Base-by-base conservation (phyloP, 257 asterid species). In the Coffea eugenioides region DNA sequence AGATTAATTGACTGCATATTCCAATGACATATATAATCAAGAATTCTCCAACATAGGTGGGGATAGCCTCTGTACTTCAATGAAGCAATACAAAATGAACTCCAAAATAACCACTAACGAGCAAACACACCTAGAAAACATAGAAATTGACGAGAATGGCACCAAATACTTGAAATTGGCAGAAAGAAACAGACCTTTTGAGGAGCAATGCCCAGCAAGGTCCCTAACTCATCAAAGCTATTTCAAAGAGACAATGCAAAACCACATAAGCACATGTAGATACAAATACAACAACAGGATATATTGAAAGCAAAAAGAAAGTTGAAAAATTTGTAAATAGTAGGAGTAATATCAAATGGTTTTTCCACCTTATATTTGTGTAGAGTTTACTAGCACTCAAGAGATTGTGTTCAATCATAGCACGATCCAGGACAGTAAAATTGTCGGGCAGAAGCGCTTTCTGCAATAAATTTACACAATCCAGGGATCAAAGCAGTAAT, bases 371-470 rank as follows among this genome's bases (percentile, higher is more conserved):
- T 80, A 95, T 95, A 86, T 95, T 95, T 21, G 96, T 93, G 86
- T 95, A 95, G 64, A 95, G 98, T 84, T 95, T 95, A 92, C 98
- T 93, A 56, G 99, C 98, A 88, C 99, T 95, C 82, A 86, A 87
- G 77, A 95, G 99, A 88, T 95, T 95, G 84, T 95, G 99, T 86
- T 95, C 98, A 82, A 95, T 95, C 98, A 95, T 95, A 80, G 99
- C 98, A 78, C 98, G 97, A 83, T 95, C 99, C 76, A 95, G 91
- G 84, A 95, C 99, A 2, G 99, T 93, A 80, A 93, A 92, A 83
- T 95, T 93, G 88, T 95, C 97, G 0, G 99, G 96, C 86, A 95
- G 79, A 76, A 88, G 83, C 46, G 99, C 98, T 92, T 93, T 87
- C 99, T 93, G 97, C 52, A 85, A 80, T n/a, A 76, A 49, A 73